Evolutionary conservation across 805 yeast species (phyloP), one percentile per base, ranked within the genome.

Genomic region (Candida dajiaensis): DNA sequence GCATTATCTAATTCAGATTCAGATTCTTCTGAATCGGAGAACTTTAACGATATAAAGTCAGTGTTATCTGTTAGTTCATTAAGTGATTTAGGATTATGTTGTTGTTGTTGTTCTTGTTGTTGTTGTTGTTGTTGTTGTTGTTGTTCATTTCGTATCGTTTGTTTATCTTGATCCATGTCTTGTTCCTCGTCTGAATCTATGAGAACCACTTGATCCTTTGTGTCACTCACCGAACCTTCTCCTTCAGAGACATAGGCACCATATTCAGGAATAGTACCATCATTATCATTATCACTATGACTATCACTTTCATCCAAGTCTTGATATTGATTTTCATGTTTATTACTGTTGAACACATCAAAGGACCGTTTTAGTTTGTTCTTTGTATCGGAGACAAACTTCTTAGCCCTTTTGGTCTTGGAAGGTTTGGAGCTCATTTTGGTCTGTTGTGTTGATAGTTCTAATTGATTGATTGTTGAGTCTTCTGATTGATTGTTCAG

Each of bases 41-140:
- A 63, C 20, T 59, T 60, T 40, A 73, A 59, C 4, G 73, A 68
- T 35, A 73, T 73, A 51, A 68, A 73, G 46, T 73, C 77, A 6
- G 57, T 64, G 46, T 72, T 72, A 5, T 61, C 63, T 7, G 63
- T 68, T 21, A 71, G 55, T 15, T 61, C 67, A 45, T 67, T 63
- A 11, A 41, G 46, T 11, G 35, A 22, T 13, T 44, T 43, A 1
- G 15, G 8, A 4, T 20, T 25, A 19, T 20, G 9, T 18, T n/a
- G 29, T 35, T 25, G 35, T 13, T 23, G 25, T 23, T 33, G 33
- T 19, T 19, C n/a, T n/a, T n/a, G n/a, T n/a, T n/a, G n/a, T n/a
- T n/a, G n/a, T n/a, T n/a, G n/a, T n/a, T n/a, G n/a, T n/a, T n/a
- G n/a, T n/a, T n/a, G n/a, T 21, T 29, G 29, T 19, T 19, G 20